Base-by-base conservation (phyloP, 1,284 basidiomycete genomes). In the Pascua sp. region DNA sequence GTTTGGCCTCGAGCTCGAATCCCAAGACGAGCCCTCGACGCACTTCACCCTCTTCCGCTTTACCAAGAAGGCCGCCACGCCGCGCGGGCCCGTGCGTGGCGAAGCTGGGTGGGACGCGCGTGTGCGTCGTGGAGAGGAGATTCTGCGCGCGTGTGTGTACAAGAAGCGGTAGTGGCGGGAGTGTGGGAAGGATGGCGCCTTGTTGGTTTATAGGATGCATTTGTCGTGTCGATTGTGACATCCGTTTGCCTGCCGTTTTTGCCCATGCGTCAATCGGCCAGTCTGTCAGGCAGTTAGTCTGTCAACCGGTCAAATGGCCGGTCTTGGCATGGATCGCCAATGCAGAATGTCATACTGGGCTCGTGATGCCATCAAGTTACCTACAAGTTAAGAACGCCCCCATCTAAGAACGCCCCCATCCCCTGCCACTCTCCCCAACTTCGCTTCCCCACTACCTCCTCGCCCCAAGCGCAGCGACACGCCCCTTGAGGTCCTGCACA, bases 131-230 rank as follows among this genome's bases (percentile, higher is more conserved):
- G 87, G 88, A 15, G 76, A 80, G 63, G 74, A 86, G 11, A 72
- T 84, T 42, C 80, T 99, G 58, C 91, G 93, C 73, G 88, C 93
- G 38, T 99, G 96, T 77, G 89, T 98, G 76, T 99, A 99, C 77
- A 99, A 98, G 78, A 85, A 91, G 69, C 84, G 95, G 70, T 98
- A 77, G 82, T 56, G 8, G 16, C 5, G 4, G 38, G 40, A 49
- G 24, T 32, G 12, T 10, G 42, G 16, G n/a, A 17, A 16, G 15
- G 16, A 32, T 32, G 24, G 24, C 3, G 24, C n/a, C n/a, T 32
- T 7, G 24, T 32, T 3, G 24, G 24, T 32, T 32, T 3, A 32
- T 32, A 32, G 24, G 24, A 32, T 32, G 24, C 7, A 13, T 43
- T n/a, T 12, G 9, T 38, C n/a, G 32, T 15, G 15, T 38, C 12